Percentiles rank a stretch among this genome's conserved stretches.
phyloP scores from a whole-genome alignment of 2,329 filamentous ascomycete genomes.

The Chalaropsis thielavioides region DNA sequence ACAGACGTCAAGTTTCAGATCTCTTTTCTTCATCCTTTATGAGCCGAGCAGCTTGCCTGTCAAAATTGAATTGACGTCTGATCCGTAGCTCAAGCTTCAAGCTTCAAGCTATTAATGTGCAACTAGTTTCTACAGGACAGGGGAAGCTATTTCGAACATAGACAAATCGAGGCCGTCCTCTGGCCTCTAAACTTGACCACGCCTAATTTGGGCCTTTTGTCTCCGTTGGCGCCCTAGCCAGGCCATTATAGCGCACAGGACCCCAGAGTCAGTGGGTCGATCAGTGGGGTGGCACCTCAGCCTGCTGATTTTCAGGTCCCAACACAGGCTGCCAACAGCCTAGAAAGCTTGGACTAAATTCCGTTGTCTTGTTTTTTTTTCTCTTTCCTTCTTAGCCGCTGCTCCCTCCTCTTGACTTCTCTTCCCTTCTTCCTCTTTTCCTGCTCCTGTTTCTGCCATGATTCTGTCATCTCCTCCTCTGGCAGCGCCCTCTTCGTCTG shows the following conservation, averaged over 20 bases:
- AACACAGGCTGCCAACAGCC: neutral
- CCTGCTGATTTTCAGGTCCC: neutral
- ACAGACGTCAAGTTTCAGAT: neutral
- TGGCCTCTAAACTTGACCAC: neutral
- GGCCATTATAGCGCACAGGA: neutral
- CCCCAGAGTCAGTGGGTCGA: neutral
- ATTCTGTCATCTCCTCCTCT: slow-evolving; percentile 11
- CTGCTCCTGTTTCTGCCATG: slow-evolving; percentile 8
- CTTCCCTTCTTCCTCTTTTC: slow-evolving; percentile 7
- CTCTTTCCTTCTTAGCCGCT: neutral
- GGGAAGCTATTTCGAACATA: neutral
- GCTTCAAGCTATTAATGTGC: neutral
- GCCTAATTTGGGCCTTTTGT: neutral
- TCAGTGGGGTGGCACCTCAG: neutral
- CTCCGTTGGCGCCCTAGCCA: neutral
- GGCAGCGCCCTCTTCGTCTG: slow-evolving; percentile 9
- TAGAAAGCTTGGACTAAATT: slow-evolving; percentile 1
- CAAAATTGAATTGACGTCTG: neutral
- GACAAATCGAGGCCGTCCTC: neutral
- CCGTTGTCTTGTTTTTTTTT: slow-evolving; percentile 6
- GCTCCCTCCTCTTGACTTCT: slow-evolving; percentile 5
- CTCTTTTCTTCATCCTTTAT: neutral
- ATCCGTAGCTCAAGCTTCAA: neutral
- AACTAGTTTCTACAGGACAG: neutral
- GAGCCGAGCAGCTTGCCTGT: neutral